These are phyloP conservation scores for Parafenestella ontariensis DNA, from an alignment of 2,329 filamentous ascomycete species.

Conservation along the genomic window DNA sequence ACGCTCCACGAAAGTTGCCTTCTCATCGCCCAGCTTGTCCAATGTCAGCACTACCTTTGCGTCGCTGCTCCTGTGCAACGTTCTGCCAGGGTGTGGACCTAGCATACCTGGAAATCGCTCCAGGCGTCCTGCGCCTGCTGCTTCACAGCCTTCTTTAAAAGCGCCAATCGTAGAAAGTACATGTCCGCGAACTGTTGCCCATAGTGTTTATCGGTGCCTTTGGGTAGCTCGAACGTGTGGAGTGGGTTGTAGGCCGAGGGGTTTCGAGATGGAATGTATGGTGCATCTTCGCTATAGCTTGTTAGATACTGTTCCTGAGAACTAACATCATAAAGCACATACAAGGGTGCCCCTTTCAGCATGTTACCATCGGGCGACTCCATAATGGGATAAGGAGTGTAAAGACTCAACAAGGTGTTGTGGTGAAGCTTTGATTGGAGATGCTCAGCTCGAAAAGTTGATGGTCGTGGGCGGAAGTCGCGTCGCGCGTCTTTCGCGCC, in stretches of 20 bases:
- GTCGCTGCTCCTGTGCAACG: background rate
- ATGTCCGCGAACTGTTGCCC: conserved; percentile 97
- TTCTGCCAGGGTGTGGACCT: background rate
- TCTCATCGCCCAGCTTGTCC: conserved; percentile 71
- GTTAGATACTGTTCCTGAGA: conserved; percentile 14
- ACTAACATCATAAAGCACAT: conserved; percentile 7
- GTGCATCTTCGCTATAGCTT: conserved; percentile 32
- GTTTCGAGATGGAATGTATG: conserved; percentile 28
- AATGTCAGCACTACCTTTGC: conserved; percentile 11
- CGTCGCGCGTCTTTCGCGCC: conserved; percentile 25
- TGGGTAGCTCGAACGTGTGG: conserved; percentile 75
- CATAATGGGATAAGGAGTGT: conserved; percentile 11
- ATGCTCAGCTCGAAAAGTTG: conserved; percentile 13
- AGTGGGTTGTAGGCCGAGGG: conserved; percentile 75
- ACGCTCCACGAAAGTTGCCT: conserved; percentile 77
- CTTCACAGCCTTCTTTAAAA: conserved; percentile 85
- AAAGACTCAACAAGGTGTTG: background rate
- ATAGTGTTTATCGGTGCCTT: conserved; percentile 71
- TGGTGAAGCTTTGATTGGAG: conserved; percentile 5
- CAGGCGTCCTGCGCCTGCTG: conserved; percentile 76
- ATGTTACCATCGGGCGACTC: conserved; percentile 25
- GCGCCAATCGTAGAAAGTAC: conserved; percentile 90
- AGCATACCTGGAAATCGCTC: conserved; percentile 69
- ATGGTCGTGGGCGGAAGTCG: conserved; percentile 18
- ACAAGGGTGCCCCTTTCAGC: conserved; percentile 41